Evolutionary conservation across 2,329 filamentous ascomycete genomes (phyloP), one percentile per base, ranked within the genome.

Genomic region (Chaetomiaceae sp.): DNA sequence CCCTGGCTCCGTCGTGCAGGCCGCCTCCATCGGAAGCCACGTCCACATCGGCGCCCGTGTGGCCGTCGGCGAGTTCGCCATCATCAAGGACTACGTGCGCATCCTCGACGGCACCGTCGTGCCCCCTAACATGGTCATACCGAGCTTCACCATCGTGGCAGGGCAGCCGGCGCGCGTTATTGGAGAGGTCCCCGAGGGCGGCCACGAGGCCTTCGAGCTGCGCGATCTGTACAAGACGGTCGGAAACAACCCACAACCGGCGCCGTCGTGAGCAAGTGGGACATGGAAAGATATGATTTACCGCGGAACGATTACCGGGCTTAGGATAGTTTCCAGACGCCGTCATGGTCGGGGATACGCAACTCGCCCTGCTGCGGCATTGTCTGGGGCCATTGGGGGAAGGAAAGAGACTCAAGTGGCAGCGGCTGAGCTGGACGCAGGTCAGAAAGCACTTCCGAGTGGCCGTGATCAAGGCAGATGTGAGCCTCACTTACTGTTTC

Each of bases 11-110:
- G 82, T 92, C 36, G 80, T 99, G 34, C 89, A 94, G 67, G 90
- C 92, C 0, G 90, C 91, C 6, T 81, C 83, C 33, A 83, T 99
- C 50, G 88, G 89, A 2, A 90, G 80, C 62, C 89, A 96, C 71
- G 91, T 97, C 15, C 83, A 90, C 67, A 88, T 99, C 57, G 91
- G 91, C 20, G 79, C 80, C 51, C 82, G 84, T 47, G 89, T 85
- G 58, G 85, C 87, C 1, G 78, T 99, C 46, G 88, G 89, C 53
- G 87, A 91, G 61, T 91, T 96, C 70, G 88, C 86, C 46, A 92
- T 96, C 56, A 82, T 97, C 66, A 96, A 96, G 70, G 94, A 97
- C 69, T 95, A 90, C 66, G 90, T 95, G 44, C 87, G 87, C 68
- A 83, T 99, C 37, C 72, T 97, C 61, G 90, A 96, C 56, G 87